A percentile compares a stretch with the other conserved stretches of the same genome.
Evolutionary conservation across 1,284 basidiomycete species (phyloP).

Genomic region (Rhodotorula sp.): DNA sequence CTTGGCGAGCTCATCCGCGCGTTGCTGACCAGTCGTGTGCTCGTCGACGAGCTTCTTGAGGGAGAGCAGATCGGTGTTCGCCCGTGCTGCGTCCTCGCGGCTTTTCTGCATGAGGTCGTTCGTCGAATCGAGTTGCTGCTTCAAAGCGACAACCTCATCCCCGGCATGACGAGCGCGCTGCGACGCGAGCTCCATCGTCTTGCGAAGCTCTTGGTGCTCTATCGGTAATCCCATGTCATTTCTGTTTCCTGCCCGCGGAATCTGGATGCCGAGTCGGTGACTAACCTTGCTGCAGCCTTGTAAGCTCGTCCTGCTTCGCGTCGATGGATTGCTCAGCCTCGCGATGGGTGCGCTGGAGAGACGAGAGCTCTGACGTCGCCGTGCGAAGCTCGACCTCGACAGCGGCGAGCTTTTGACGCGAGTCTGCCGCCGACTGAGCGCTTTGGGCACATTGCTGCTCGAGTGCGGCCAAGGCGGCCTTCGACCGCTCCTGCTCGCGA

Average conservation of each 20-base stretch:
- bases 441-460: conserved; percentile 76
- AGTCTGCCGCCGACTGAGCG: conserved; percentile 71
- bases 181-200: neutral
- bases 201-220: conserved; percentile 7
- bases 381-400: conserved; percentile 58
- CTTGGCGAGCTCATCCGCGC: conserved; percentile 25
- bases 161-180: conserved; percentile 17
- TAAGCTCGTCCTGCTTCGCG: conserved; percentile 63
- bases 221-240: neutral
- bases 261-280: neutral
- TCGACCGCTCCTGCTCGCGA: conserved; percentile 64
- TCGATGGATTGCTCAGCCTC: conserved; percentile 52
- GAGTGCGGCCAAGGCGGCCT: conserved; percentile 72
- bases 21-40: conserved; percentile 30
- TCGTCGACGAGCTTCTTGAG: conserved; percentile 38
- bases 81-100: conserved; percentile 5
- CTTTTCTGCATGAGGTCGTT: conserved; percentile 28
- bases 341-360: conserved; percentile 55
- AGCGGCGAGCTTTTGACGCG: conserved; percentile 62
- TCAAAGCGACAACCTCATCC: conserved; percentile 26
- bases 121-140: conserved; percentile 42
- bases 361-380: conserved; percentile 61
- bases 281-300: conserved; percentile 49
- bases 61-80: conserved; percentile 17
- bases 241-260: neutral